Evolutionary conservation across 345 rosid species (phyloP).

Genomic region (Eucalyptus decipiens): DNA sequence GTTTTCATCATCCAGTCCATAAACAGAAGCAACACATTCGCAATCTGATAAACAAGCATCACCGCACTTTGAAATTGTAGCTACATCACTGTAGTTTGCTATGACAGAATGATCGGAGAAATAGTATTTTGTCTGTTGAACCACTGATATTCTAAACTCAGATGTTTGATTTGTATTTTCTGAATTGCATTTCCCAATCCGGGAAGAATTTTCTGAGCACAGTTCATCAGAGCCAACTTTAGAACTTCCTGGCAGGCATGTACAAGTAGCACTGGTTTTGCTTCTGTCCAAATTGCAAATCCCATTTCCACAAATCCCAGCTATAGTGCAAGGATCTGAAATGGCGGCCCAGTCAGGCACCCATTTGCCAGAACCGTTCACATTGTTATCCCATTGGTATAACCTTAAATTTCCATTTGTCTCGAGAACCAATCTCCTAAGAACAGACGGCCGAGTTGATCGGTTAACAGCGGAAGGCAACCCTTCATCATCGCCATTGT

Average conservation of each 20-base stretch:
- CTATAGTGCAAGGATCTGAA: slow-evolving; percentile 75
- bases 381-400: slow-evolving; percentile 74
- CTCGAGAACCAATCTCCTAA: slow-evolving; percentile 60
- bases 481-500: slow-evolving; percentile 44
- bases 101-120: slow-evolving; percentile 54
- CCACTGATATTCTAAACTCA: slow-evolving; percentile 34
- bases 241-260: slow-evolving; percentile 58
- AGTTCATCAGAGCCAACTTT: neutral
- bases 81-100: slow-evolving; percentile 54
- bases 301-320: slow-evolving; percentile 86
- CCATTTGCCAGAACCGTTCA: slow-evolving; percentile 72
- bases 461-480: slow-evolving; percentile 17
- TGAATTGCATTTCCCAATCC: neutral
- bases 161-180: neutral
- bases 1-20: slow-evolving; percentile 72
- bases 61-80: slow-evolving; percentile 48
- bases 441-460: slow-evolving; percentile 18
- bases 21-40: slow-evolving; percentile 79
- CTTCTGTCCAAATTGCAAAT: slow-evolving; percentile 61
- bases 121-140: slow-evolving; percentile 71
- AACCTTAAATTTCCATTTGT: slow-evolving; percentile 65
- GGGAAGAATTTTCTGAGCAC: neutral
- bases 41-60: slow-evolving; percentile 70
- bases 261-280: slow-evolving; percentile 69
- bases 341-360: slow-evolving; percentile 87